Evolutionary conservation across 345 rosid species (phyloP).

Genomic region (Leavenworthia alabamica): DNA sequence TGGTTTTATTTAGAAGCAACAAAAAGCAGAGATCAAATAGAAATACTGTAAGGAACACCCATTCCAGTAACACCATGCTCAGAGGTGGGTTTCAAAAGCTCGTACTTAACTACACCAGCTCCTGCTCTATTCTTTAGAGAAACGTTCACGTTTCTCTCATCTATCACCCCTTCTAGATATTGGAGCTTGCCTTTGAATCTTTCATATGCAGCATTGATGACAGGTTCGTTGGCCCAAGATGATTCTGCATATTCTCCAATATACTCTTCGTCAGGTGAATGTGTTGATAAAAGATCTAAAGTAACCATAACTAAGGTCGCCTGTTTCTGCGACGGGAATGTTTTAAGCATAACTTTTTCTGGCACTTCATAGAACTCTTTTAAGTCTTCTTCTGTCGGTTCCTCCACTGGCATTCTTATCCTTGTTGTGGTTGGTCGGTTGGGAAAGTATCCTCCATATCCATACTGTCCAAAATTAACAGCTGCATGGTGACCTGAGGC

Average conservation of each 20-base stretch:
- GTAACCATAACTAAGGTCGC: constrained; percentile 34
- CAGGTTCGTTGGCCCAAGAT: constrained; percentile 18
- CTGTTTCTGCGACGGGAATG: constrained; percentile 29
- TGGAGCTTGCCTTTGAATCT: constrained; percentile 19
- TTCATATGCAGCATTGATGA: constrained; percentile 27
- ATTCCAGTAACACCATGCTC: constrained; percentile 24
- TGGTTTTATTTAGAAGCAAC: not conserved
- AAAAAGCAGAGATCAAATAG: constrained; percentile 8
- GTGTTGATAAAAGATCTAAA: constrained; percentile 28
- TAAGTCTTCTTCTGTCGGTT: constrained; percentile 26
- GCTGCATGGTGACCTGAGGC: constrained; percentile 36
- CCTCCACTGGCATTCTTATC: constrained; percentile 24
- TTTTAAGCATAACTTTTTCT: constrained; percentile 18
- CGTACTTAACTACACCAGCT: constrained; percentile 34
- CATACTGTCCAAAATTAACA: constrained; percentile 33
- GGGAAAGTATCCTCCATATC: constrained; percentile 34
- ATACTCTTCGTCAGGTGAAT: constrained; percentile 37
- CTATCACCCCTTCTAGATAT: constrained; percentile 29
- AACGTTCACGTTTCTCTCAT: constrained; percentile 25
- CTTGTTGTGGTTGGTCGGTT: constrained; percentile 32
- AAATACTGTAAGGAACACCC: constrained; percentile 31
- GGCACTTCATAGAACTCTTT: constrained; percentile 18
- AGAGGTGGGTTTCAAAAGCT: constrained; percentile 29
- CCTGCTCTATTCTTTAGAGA: constrained; percentile 31
- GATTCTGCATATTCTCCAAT: constrained; percentile 20